Evolutionary conservation across 129 eudicot species (phyloP), one percentile per base, ranked within the genome.

Genomic region (Erigeron canadensis): DNA sequence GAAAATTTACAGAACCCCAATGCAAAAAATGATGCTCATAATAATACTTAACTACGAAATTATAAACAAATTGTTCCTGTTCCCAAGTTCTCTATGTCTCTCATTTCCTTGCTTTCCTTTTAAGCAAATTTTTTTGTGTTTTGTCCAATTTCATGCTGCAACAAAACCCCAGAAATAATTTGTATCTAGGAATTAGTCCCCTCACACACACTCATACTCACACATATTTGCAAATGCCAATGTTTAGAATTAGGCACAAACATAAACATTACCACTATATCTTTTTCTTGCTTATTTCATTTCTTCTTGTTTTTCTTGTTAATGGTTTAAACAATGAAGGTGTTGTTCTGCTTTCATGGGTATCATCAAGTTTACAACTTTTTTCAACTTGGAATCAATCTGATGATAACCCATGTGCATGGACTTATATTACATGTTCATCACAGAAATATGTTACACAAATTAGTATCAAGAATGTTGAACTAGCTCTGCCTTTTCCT

Each of bases 1-100:
- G 62, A 67, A 75, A 67, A 7, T 40, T 74, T 76, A 69, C 87
- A 83, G 86, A 90, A 87, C 87, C 97, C 97, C 97, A 87, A 90
- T 85, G 91, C 18, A 61, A 57, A 81, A 76, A 75, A 74, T 81
- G 81, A 65, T 70, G 81, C 69, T 63, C 45, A 28, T 51, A n/a
- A 51, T 51, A 13, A 51, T 51, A 48, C 55, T 48, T 45, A 16
- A 16, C n/a, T 1, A 53, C n/a, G 58, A 15, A 34, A 21, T 28
- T 59, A 59, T 28, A 37, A 4, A 12, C 10, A 28, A 1, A 23
- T 60, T 17, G 65, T 59, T 38, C 34, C 42, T 69, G 15, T 13
- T 73, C 53, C 68, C 76, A 70, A 71, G 71, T 51, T 62, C 41
- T 62, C 34, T 59, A 8, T 71, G 39, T 63, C 64, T 55, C 61